These are phyloP conservation scores for Didymosphaeria variabile DNA, from an alignment of 2,329 filamentous ascomycete genomes.

Conservation along the genomic window DNA sequence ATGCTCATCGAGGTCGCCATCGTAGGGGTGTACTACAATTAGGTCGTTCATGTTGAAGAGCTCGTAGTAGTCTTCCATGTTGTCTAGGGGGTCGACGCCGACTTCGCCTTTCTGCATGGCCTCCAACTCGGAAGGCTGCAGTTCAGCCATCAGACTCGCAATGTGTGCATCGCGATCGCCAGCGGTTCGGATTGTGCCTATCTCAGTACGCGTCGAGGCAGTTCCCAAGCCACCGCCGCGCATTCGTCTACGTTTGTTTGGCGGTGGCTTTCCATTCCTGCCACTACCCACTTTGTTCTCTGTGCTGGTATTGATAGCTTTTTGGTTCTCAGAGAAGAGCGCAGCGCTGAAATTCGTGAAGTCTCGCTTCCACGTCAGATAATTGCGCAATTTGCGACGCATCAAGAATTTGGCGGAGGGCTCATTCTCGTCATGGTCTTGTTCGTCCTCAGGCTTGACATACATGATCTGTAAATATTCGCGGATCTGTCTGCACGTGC, in stretches of 20 bases:
- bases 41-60: slow-evolving; percentile 91
- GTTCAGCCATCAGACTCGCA: slow-evolving; percentile 80
- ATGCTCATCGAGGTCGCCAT: slow-evolving; percentile 94
- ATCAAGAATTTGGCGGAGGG: slow-evolving; percentile 88
- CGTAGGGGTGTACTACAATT: slow-evolving; percentile 89
- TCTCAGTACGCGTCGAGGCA: slow-evolving; percentile 70
- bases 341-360: slow-evolving; percentile 85
- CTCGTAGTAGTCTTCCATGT: slow-evolving; percentile 92
- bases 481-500: slow-evolving; percentile 85
- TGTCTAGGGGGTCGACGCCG: slow-evolving; percentile 79
- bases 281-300: slow-evolving; percentile 62
- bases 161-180: slow-evolving; percentile 87
- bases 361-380: slow-evolving; percentile 88
- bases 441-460: slow-evolving; percentile 63
- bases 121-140: slow-evolving; percentile 82
- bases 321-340: slow-evolving; percentile 82
- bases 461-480: slow-evolving; percentile 95
- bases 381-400: slow-evolving; percentile 84
- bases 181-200: slow-evolving; percentile 75
- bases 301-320: slow-evolving; percentile 72
- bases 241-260: slow-evolving; percentile 85
- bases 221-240: slow-evolving; percentile 77
- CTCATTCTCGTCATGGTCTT: slow-evolving; percentile 59
- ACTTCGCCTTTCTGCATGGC: slow-evolving; percentile 76
- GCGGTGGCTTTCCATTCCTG: slow-evolving; percentile 71